Evolutionary conservation across 345 rosid species (phyloP), one percentile per base, ranked within the genome.

Genomic region (Gossypium raimondii): DNA sequence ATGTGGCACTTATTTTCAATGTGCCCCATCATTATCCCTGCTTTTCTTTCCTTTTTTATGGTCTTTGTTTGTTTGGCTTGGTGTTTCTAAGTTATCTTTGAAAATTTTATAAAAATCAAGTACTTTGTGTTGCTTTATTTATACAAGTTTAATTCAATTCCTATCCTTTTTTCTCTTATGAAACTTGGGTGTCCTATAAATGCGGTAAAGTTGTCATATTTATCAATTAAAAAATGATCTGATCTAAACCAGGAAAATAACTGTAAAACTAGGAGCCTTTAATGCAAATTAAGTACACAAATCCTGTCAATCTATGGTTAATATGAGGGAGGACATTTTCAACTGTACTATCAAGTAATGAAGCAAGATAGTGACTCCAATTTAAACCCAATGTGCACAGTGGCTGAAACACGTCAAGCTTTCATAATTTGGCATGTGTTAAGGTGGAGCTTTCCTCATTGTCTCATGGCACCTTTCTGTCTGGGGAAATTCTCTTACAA

Each of bases 1-100:
- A 56, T 53, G 41, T 9, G 58, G 74, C 77, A 65, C 77, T 58
- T 24, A 14, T 75, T 72, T 80, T 80, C 50, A 65, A 56, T n/a
- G 65, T 76, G 82, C 77, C 72, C 58, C 20, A 11, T 58, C 63
- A 24, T 61, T 18, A 9, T 78, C 66, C 78, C 4, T 18, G 75
- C 57, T 62, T 74, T 69, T 56, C 12, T 7, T 53, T 43, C 56
- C 12, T 17, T 22, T 29, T 73, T 44, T 63, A 9, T 63, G 18
- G 68, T 14, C 24, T 48, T 66, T 11, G 11, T 13, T 58, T 47
- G 58, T 47, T 29, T 29, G 38, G 38, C 25, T 29, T 48, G 58
- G 57, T 76, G 67, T 75, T 29, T 11, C 48, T 62, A 13, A 57
- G 59, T 64, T 67, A 70, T 45, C 69, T 4, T 27, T 44, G 45